These are phyloP conservation scores for Termitomyces sp. DNA, from an alignment of 768 basidiomycete genomes.

Conservation along the genomic window DNA sequence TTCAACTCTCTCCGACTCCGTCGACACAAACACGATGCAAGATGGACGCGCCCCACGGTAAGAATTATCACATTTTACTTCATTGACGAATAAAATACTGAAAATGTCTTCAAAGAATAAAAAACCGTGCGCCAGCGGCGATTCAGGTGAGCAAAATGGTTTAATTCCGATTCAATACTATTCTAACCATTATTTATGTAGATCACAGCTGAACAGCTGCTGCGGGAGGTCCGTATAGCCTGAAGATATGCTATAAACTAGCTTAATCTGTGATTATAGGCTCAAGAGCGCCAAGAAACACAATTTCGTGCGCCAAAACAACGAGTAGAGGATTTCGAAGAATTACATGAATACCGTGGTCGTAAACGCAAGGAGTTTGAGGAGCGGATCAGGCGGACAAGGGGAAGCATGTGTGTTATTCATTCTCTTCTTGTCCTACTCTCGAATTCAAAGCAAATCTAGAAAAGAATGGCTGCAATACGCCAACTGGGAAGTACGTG, in stretches of 20 bases:
- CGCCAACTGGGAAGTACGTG: conserved; percentile 76
- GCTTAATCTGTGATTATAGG: conserved; percentile 39
- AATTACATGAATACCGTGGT: conserved; percentile 85
- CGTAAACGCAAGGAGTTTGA: conserved; percentile 94
- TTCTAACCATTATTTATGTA: conserved; percentile 28
- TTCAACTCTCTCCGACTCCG: not conserved
- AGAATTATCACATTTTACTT: not conserved
- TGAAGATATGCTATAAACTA: not conserved
- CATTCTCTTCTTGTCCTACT: not conserved
- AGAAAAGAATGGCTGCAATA: conserved; percentile 89
- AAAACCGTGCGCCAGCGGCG: conserved; percentile 94
- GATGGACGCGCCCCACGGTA: conserved; percentile 16
- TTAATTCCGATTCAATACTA: not conserved
- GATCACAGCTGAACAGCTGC: conserved; percentile 98
- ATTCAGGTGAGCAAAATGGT: conserved; percentile 61
- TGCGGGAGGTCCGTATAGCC: conserved; percentile 69
- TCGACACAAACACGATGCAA: conserved; percentile 8
- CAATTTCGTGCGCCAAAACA: conserved; percentile 91
- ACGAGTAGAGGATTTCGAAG: conserved; percentile 94
- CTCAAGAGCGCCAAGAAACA: conserved; percentile 96
- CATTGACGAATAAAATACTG: not conserved
- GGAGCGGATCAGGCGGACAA: conserved; percentile 76
- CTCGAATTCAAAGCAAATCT: not conserved
- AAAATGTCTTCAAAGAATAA: conserved; percentile 52
- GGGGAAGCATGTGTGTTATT: conserved; percentile 69